Percentiles rank a stretch among this genome's conserved stretches.
phyloP scores from a whole-genome alignment of 2,329 filamentous ascomycete genomes.

The Huntiella bhutanensis region DNA sequence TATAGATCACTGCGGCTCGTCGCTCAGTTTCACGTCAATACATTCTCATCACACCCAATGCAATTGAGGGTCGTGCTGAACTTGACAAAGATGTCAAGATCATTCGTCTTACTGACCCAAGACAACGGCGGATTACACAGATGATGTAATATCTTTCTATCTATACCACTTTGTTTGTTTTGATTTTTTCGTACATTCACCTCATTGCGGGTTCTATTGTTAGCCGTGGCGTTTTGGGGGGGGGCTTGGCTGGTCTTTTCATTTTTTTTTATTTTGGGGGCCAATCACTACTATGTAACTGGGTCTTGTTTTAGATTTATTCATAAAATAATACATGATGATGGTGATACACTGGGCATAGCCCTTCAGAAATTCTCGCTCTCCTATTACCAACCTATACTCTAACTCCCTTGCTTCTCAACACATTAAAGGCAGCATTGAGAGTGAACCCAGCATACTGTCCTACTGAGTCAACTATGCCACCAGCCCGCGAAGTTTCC shows the following conservation, averaged over 20 bases:
- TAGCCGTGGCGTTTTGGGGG: too few relatives aligned
- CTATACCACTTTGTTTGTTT: not conserved
- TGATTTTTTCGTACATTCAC: not conserved
- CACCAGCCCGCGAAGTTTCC: slow-evolving; percentile 46
- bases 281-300: not conserved
- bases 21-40: slow-evolving; percentile 82
- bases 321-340: slow-evolving; percentile 4
- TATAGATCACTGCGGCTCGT: slow-evolving; percentile 43
- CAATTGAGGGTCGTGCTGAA: slow-evolving; percentile 42
- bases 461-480: slow-evolving; percentile 41
- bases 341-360: not conserved
- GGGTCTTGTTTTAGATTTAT: not conserved
- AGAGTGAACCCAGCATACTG: slow-evolving; percentile 74
- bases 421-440: slow-evolving; percentile 56
- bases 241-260: too few relatives aligned
- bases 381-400: slow-evolving; percentile 31
- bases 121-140: slow-evolving; percentile 24
- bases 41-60: slow-evolving; percentile 88
- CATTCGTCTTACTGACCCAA: slow-evolving; percentile 45
- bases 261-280: too few relatives aligned
- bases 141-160: slow-evolving; percentile 4
- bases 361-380: not conserved
- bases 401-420: slow-evolving; percentile 72
- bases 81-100: slow-evolving; percentile 56
- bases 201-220: not conserved